These are phyloP conservation scores for Salvia miltiorrhiza DNA, from an alignment of 257 asterid genomes.

Conservation along the genomic window DNA sequence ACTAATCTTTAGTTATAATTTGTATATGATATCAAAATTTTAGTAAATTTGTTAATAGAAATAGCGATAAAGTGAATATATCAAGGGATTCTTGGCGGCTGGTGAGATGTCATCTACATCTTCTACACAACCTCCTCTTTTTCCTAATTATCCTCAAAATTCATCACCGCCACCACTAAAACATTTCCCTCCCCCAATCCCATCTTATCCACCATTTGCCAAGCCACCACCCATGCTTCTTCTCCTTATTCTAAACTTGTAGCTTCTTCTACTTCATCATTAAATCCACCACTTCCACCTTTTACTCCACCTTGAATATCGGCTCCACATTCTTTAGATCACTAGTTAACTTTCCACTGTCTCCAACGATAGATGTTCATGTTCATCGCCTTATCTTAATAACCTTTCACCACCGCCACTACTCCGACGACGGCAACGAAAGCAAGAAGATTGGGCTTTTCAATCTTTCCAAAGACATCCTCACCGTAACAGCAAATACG, in stretches of 20 bases:
- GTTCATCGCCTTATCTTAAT: conserved; percentile 24
- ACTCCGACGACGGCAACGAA: too few species aligned
- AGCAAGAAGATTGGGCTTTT: too few species aligned
- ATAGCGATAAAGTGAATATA: conserved; percentile 14
- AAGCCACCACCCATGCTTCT: conserved; percentile 21
- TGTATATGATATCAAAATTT: conserved; percentile 22
- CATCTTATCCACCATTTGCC: conserved; percentile 12
- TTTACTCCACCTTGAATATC: conserved; percentile 9
- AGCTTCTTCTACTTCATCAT: conserved; percentile 24
- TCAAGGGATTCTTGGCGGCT: conserved; percentile 17
- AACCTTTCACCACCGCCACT: background rate
- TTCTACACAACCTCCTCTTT: conserved; percentile 25
- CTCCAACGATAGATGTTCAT: background rate
- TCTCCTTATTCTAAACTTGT: conserved; percentile 24
- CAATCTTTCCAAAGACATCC: too few species aligned
- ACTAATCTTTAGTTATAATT: too few species aligned
- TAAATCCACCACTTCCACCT: conserved; percentile 25
- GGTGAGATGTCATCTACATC: conserved; percentile 30
- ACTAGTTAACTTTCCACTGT: conserved; percentile 18
- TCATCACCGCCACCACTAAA: background rate
- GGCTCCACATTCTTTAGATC: conserved; percentile 16
- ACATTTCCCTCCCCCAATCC: conserved; percentile 9
- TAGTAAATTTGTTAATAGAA: conserved; percentile 10
- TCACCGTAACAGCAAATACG: too few species aligned
- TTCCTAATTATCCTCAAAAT: conserved; percentile 19